A percentile compares a stretch with the other conserved stretches of the same genome.
Conservation (phyloP, 768 basidiomycete species). For the Cystofilobasidium ferigula region DNA sequence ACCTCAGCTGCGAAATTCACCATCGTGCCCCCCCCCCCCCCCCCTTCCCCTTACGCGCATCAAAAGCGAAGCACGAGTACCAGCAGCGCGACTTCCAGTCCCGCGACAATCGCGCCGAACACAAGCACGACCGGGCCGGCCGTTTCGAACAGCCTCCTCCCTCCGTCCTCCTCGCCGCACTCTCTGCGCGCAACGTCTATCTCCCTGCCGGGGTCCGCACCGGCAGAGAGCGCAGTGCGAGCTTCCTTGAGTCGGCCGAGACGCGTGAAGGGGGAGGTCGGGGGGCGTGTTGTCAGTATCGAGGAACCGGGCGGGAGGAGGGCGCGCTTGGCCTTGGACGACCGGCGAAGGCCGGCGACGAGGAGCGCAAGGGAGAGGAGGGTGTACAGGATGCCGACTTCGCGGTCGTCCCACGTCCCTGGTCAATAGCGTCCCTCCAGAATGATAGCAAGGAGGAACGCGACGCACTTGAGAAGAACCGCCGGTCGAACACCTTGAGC, state of each 20-base stretch:
- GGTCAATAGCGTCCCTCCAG: background rate
- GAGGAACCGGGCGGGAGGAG: constrained; percentile 38
- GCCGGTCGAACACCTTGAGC: constrained; percentile 62
- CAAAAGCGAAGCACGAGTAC: constrained; percentile 52
- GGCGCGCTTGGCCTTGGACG: constrained; percentile 59
- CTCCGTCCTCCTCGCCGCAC: constrained; percentile 44
- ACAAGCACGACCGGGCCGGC: constrained; percentile 59
- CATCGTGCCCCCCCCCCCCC: too few relatives aligned
- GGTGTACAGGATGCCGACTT: constrained; percentile 37
- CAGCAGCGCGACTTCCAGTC: constrained; percentile 56
- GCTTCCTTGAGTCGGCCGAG: background rate
- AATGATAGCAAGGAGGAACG: background rate
- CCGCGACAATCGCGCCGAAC: constrained; percentile 52
- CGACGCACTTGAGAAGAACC: constrained; percentile 44
- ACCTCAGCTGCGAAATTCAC: too few relatives aligned
- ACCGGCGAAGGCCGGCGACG: constrained; percentile 50
- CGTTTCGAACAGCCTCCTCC: constrained; percentile 49
- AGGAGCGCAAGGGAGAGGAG: constrained; percentile 51
- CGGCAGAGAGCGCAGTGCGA: too few relatives aligned
- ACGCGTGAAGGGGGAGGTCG: constrained; percentile 5
- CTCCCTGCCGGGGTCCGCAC: background rate
- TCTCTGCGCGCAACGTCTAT: constrained; percentile 49
- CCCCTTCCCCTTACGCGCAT: too few relatives aligned
- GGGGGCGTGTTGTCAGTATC: background rate
- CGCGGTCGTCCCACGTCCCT: constrained; percentile 29